Conservation (phyloP, 345 rosid genomes). For the Rhodamnia argentea region DNA sequence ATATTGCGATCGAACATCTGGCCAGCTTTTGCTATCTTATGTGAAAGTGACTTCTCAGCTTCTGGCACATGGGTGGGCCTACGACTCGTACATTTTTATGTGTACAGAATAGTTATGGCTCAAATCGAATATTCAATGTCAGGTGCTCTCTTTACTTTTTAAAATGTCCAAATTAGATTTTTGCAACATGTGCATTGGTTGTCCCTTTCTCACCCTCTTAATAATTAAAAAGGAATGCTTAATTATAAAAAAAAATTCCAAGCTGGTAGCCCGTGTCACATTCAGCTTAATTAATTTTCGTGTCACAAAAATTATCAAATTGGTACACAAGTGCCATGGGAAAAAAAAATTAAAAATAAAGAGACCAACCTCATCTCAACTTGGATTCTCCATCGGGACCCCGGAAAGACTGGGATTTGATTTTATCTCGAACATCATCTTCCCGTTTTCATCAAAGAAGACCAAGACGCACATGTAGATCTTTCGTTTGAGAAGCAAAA, state of each 20-base stretch:
- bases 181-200: not conserved
- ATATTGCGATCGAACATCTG: not conserved
- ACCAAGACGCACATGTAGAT: not conserved
- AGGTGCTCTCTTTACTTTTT: not conserved
- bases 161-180: not conserved
- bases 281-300: not conserved
- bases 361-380: not conserved
- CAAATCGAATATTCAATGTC: not conserved
- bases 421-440: no score
- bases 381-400: not conserved
- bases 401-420: no score
- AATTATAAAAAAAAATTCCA: not conserved
- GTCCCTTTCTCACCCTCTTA: not conserved
- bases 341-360: not conserved
- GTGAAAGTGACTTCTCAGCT: not conserved
- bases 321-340: not conserved
- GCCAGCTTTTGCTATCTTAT: not conserved
- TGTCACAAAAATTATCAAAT: not conserved
- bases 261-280: not conserved
- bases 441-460: not conserved
- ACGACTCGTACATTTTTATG: not conserved
- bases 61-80: not conserved
- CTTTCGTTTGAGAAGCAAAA: not conserved
- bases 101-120: not conserved
- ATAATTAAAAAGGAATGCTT: not conserved